Conservation (phyloP, 345 rosid genomes). For the Ceriops tagal region DNA sequence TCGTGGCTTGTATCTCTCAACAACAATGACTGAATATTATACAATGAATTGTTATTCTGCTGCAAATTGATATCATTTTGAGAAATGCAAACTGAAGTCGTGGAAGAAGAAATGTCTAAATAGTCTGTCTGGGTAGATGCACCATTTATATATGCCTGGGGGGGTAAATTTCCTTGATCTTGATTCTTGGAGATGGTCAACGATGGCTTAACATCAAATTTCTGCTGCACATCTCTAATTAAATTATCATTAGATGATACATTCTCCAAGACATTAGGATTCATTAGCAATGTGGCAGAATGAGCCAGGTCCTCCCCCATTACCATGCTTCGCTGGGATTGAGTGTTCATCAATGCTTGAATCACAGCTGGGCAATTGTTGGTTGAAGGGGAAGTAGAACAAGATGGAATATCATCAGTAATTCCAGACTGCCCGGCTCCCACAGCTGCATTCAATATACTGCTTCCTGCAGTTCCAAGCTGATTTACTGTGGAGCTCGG, state of each 20-base stretch:
- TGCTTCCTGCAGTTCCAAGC: conserved; percentile 27
- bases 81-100: conserved; percentile 57
- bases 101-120: conserved; percentile 72
- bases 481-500: conserved; percentile 33
- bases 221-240: conserved; percentile 40
- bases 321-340: conserved; percentile 28
- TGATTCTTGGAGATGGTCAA: conserved; percentile 50
- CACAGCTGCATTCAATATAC: conserved; percentile 31
- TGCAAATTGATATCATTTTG: conserved; percentile 53
- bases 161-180: conserved; percentile 39
- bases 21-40: conserved; percentile 40
- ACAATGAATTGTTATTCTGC: conserved; percentile 43
- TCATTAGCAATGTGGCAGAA: conserved; percentile 38
- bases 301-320: conserved; percentile 48
- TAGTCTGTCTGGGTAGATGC: conserved; percentile 43
- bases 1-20: conserved; percentile 49
- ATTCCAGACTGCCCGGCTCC: conserved; percentile 48
- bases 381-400: conserved; percentile 60
- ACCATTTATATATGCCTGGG: conserved; percentile 45
- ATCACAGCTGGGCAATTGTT: conserved; percentile 36
- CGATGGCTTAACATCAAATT: conserved; percentile 55
- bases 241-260: conserved; percentile 31
- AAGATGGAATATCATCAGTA: conserved; percentile 57
- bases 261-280: conserved; percentile 41
- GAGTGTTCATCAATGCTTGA: conserved; percentile 36